Evolutionary conservation across 2,329 filamentous ascomycete genomes (phyloP), one percentile per base, ranked within the genome.

Genomic region (Chrysoporthe cubensis): DNA sequence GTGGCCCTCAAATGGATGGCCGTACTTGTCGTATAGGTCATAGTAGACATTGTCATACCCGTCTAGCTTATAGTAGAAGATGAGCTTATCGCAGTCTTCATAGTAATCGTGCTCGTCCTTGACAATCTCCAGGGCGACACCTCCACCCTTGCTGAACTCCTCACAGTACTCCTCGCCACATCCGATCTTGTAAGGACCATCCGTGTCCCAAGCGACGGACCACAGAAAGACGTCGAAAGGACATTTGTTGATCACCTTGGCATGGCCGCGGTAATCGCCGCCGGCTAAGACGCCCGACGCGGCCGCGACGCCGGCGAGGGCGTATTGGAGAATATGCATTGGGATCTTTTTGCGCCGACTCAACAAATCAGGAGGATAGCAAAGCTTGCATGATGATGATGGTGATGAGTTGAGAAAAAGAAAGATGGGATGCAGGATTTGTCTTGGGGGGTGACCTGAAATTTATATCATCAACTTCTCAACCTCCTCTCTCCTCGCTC

Each of bases 31-130:
- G 46, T 66, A 66, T 44, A 69, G 67, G 32, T 69, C 67, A 26
- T 69, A 69, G 46, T 50, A 18, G 18, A 69, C 60, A 3, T 69
- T 56, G 3, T 40, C 46, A 21, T 64, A 9, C 1, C 43, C 21
- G 11, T 66, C 42, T 5, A 65, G 46, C 46, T 69, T 69, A 64
- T 69, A 69, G 64, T 66, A 66, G 37, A 69, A 62, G 46, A 69
- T 58, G 14, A 66, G 50, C 54, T 69, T 66, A 16, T 66, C 56
- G 26, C 57, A 32, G 48, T 66, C 67, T 16, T 69, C 54, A 18
- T 63, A 40, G 43, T 56, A 66, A 4, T 56, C 40, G 2, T 56
- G 14, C 64, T 64, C 37, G 44, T 66, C 46, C 16, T 40, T 66
- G 56, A 66, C 65, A 21, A 69, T 60, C 59, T 69, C 56, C 2